Conservation (phyloP, 192 early-diverging fungal species). For the Backusella liffmaniae region DNA sequence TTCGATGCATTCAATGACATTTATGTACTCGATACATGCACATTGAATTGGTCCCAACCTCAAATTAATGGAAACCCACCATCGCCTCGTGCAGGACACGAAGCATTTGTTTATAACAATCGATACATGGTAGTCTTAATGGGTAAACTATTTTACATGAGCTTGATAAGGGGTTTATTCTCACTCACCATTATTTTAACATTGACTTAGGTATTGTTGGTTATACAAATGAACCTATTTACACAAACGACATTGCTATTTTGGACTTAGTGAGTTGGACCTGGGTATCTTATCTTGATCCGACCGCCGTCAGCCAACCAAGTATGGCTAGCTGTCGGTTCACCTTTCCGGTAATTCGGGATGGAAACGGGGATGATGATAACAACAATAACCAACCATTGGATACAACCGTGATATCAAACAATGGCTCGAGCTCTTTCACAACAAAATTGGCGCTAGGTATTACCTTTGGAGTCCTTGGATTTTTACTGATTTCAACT, state of each 20-base stretch:
- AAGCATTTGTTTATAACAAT: slow-evolving; percentile 17
- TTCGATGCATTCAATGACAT: slow-evolving; percentile 17
- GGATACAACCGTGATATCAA: slow-evolving; percentile 12
- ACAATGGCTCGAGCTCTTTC: not conserved
- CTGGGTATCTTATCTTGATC: slow-evolving; percentile 14
- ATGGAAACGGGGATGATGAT: not conserved
- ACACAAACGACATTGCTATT: slow-evolving; percentile 18
- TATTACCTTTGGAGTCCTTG: slow-evolving; percentile 19
- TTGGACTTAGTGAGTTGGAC: slow-evolving; percentile 21
- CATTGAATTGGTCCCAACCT: slow-evolving; percentile 18
- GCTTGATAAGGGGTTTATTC: too few relatives aligned
- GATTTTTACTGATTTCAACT: slow-evolving; percentile 6
- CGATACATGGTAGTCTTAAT: slow-evolving; percentile 26
- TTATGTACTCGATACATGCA: slow-evolving; percentile 28
- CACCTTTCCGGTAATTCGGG: not conserved
- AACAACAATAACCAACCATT: not conserved
- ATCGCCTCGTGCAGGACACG: slow-evolving; percentile 25
- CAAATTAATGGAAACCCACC: slow-evolving; percentile 9
- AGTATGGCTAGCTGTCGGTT: slow-evolving; percentile 8
- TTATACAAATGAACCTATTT: not conserved
- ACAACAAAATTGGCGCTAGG: slow-evolving; percentile 7
- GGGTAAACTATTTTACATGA: slow-evolving; percentile 2
- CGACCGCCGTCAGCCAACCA: not conserved
- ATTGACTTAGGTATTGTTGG: not conserved
- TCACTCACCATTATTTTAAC: not conserved